These are phyloP conservation scores for Teunomyces tritomae DNA, from an alignment of 805 yeast genomes.

Conservation along the genomic window DNA sequence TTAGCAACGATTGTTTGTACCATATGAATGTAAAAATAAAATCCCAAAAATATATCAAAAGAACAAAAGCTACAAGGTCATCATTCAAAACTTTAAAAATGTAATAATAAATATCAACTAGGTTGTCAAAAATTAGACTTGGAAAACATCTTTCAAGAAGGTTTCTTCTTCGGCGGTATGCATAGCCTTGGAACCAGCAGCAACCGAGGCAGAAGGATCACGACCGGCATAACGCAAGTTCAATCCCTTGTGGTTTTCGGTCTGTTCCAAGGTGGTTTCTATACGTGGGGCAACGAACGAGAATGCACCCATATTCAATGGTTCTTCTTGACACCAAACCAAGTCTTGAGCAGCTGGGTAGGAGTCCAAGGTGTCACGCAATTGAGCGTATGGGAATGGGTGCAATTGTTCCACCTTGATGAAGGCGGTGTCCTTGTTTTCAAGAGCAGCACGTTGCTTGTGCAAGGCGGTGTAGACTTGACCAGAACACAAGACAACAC, in stretches of 20 bases:
- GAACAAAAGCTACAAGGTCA: not conserved
- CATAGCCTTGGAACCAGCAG: slow-evolving; percentile 92
- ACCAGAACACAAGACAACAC: slow-evolving; percentile 81
- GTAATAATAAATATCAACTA: not conserved
- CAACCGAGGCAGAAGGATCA: slow-evolving; percentile 97
- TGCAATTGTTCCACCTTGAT: slow-evolving; percentile 90
- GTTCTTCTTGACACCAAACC: slow-evolving; percentile 98
- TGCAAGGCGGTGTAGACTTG: slow-evolving; percentile 92
- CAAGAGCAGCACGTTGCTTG: slow-evolving; percentile 79
- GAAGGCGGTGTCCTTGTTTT: slow-evolving; percentile 81
- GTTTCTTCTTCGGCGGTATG: slow-evolving; percentile 87
- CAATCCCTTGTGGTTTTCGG: slow-evolving; percentile 60
- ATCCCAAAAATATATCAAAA: not conserved
- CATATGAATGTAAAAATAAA: not conserved
- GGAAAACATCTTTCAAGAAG: slow-evolving; percentile 76
- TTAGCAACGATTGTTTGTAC: not conserved
- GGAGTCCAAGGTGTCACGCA: slow-evolving; percentile 75
- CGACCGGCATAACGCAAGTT: slow-evolving; percentile 89
- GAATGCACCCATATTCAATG: slow-evolving; percentile 95
- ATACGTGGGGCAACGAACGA: slow-evolving; percentile 80
- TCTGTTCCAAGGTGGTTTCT: slow-evolving; percentile 69
- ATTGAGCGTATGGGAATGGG: slow-evolving; percentile 97
- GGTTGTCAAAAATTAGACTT: not conserved
- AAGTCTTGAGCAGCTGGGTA: slow-evolving; percentile 84
- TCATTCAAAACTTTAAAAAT: not conserved